A percentile compares a stretch with the other conserved stretches of the same genome.
Evolutionary conservation across 257 asterid species (phyloP).

Genomic region (Solanum acaule): DNA sequence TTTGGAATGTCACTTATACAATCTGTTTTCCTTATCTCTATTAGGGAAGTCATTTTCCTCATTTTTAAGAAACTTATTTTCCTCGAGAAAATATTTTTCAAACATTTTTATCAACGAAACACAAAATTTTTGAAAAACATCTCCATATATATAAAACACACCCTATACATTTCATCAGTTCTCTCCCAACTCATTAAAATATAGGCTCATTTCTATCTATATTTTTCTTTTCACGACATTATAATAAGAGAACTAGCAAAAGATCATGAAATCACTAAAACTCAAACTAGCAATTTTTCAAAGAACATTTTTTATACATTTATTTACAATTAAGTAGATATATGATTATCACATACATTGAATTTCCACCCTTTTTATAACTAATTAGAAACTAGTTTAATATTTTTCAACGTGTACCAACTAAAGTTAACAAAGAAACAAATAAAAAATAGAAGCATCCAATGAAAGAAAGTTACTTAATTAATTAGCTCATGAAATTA

Average conservation of each 20-base stretch:
- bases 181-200: background rate
- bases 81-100: background rate
- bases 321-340: background rate
- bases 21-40: background rate
- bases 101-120: no score
- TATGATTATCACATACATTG: background rate
- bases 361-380: background rate
- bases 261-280: background rate
- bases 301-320: background rate
- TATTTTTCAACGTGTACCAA: background rate
- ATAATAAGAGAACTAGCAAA: background rate
- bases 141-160: background rate
- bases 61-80: no score
- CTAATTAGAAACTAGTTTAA: background rate
- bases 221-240: background rate
- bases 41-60: no score
- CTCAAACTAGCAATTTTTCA: background rate
- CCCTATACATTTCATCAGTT: no score
- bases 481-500: background rate
- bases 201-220: background rate
- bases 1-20: no score
- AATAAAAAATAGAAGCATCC: background rate
- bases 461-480: background rate
- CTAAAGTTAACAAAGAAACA: background rate
- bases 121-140: no score